phyloP scores from a whole-genome alignment of 1,284 basidiomycete species.

The Kwoniella shivajii region DNA sequence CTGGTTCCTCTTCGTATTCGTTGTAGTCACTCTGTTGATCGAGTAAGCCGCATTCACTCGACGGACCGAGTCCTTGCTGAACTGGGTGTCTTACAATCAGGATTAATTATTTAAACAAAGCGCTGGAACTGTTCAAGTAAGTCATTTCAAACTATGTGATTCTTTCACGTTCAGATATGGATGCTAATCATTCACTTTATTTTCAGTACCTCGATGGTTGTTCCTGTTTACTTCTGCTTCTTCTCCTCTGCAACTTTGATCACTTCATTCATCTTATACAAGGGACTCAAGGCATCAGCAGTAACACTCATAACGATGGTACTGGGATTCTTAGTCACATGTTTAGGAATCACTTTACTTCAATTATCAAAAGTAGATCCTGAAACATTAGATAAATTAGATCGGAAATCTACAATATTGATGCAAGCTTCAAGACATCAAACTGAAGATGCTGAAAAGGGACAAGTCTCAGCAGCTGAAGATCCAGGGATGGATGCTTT shows the following conservation, averaged over 20 bases:
- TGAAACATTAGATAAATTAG: conserved; percentile 64
- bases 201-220: conserved; percentile 75
- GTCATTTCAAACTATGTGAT: conserved; percentile 62
- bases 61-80: background rate
- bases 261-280: conserved; percentile 83
- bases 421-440: conserved; percentile 71
- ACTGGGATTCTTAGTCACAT: conserved; percentile 71
- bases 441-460: conserved; percentile 61
- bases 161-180: conserved; percentile 6
- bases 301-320: conserved; percentile 84
- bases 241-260: conserved; percentile 85
- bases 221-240: conserved; percentile 66
- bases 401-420: conserved; percentile 80
- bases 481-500: conserved; percentile 80
- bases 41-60: conserved; percentile 27
- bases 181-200: conserved; percentile 10
- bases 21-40: conserved; percentile 69
- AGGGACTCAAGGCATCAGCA: conserved; percentile 79
- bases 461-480: conserved; percentile 48
- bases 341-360: conserved; percentile 81
- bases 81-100: conserved; percentile 52
- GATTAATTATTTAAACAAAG: conserved; percentile 95
- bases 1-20: conserved; percentile 83
- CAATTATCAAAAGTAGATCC: conserved; percentile 81
- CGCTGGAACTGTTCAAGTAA: conserved; percentile 87